phyloP scores from a whole-genome alignment of 225 moss, liverwort and hornwort species.

The Ulota crispa region DNA sequence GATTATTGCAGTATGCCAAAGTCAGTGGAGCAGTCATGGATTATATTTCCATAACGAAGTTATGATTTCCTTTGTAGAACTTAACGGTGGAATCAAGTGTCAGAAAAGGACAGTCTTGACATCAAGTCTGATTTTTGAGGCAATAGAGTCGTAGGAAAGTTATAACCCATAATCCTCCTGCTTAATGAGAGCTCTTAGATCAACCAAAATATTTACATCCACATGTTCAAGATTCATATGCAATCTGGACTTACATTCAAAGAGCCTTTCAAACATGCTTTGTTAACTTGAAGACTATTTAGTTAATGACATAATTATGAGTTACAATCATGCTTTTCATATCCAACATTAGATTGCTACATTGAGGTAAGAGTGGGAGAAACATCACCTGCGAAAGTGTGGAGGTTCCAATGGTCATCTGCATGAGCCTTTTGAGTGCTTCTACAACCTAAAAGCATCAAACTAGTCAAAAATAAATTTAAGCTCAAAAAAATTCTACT shows the following conservation, averaged over 20 bases:
- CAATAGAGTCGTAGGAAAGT: too few relatives aligned
- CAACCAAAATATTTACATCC: not conserved
- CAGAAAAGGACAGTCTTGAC: too few relatives aligned
- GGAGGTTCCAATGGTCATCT: slow-evolving; percentile 78
- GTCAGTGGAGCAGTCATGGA: not conserved
- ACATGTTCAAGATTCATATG: too few relatives aligned
- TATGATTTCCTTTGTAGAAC: too few relatives aligned
- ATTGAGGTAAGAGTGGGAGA: not conserved
- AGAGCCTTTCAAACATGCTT: too few relatives aligned
- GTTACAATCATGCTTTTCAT: not conserved
- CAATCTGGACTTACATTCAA: too few relatives aligned
- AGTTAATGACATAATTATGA: not conserved
- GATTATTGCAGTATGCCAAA: not conserved
- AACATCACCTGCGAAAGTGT: slow-evolving; percentile 68
- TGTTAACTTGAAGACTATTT: too few relatives aligned
- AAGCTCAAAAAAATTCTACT: not conserved
- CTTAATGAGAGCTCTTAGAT: not conserved
- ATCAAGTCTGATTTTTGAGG: too few relatives aligned
- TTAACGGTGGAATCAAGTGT: too few relatives aligned
- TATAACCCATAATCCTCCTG: too few relatives aligned
- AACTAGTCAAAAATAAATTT: not conserved
- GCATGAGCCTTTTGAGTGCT: slow-evolving; percentile 67
- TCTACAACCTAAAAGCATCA: slow-evolving; percentile 59
- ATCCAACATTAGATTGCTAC: not conserved
- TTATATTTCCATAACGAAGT: not conserved